Percentiles rank a stretch among this genome's conserved stretches.
Conservation (phyloP, 2,329 filamentous ascomycete species). For the Penicillium olsonii region DNA sequence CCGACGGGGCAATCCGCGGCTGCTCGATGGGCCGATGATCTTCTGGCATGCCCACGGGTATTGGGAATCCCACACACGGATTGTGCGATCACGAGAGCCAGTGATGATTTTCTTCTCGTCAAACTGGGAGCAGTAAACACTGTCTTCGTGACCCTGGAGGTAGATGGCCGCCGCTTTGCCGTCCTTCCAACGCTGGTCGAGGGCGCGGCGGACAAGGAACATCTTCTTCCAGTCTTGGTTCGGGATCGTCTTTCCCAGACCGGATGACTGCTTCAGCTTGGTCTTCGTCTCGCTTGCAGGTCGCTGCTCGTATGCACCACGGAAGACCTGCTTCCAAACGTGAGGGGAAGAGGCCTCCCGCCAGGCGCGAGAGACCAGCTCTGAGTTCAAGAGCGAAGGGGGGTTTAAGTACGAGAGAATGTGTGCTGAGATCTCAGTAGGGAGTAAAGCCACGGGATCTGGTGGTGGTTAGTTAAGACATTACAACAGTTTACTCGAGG, state of each 20-base stretch:
- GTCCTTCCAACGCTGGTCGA: slow-evolving; percentile 77
- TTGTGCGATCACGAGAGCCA: slow-evolving; percentile 90
- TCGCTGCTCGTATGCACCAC: slow-evolving; percentile 53
- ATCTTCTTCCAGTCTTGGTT: slow-evolving; percentile 83
- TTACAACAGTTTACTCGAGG: background rate
- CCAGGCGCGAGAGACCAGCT: slow-evolving; percentile 61
- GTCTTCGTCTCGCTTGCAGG: slow-evolving; percentile 38
- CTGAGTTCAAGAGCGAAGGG: slow-evolving; percentile 55
- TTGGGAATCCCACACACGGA: slow-evolving; percentile 93
- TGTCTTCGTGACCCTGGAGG: slow-evolving; percentile 89
- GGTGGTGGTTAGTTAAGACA: slow-evolving; percentile 20
- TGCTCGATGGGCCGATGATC: slow-evolving; percentile 69
- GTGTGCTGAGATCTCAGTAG: slow-evolving; percentile 60
- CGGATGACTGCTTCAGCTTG: slow-evolving; percentile 53
- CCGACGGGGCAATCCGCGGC: slow-evolving; percentile 51
- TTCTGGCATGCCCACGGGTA: slow-evolving; percentile 77
- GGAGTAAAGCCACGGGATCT: slow-evolving; percentile 59
- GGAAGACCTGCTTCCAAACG: slow-evolving; percentile 65
- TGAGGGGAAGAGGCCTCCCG: slow-evolving; percentile 57
- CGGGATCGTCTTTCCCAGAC: slow-evolving; percentile 56
- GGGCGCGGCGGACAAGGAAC: slow-evolving; percentile 72
- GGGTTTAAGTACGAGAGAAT: slow-evolving; percentile 63
- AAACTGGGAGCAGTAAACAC: slow-evolving; percentile 97
- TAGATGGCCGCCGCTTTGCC: slow-evolving; percentile 81
- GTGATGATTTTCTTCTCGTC: slow-evolving; percentile 97